Base-by-base conservation (phyloP, 345 rosid species). In the Kandelia obovata region DNA sequence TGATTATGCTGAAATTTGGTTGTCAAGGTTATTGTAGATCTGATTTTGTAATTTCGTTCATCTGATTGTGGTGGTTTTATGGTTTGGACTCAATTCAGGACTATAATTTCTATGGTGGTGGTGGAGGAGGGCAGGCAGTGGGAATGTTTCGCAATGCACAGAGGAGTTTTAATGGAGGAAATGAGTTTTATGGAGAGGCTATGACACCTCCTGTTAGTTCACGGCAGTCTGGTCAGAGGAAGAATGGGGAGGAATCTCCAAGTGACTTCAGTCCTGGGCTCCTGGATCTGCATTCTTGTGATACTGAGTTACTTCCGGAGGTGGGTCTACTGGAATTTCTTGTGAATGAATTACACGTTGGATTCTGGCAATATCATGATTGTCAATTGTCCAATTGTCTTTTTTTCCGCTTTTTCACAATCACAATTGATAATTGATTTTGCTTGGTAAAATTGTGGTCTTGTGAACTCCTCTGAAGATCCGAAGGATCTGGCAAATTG, bases 291-390 rank as follows among this genome's bases (percentile, higher is more conserved):
- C 96, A 95, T 79, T 92, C 99, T 61, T 87, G 90, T 73, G 96
- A 92, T 78, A 95, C 97, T 1, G 99, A 95, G 78, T 87, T 95
- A 77, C 89, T 95, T 71, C 87, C 99, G 28, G 97, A 95, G 99
- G 99, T 95, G 71, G 58, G 76, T 70, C 2, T 37, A 28, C 25
- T 32, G 28, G n/a, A 30, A 23, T 55, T 70, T 51, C 21, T 7
- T 16, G 19, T 25, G 59, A 21, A 43, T 43, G 19, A 13, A 43
- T 43, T 13, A 43, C 49, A 43, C 0, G 1, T 3, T 43, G 17
- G 17, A 11, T 43, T 43, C 49, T 43, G 49, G 19, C 17, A 34
- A 10, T 43, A 39, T 39, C 46, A 9, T 39, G 46, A 15, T 39
- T 39, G 49, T 43, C 4, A 43, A 43, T 43, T 13, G 49, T 15